phyloP scores from a whole-genome alignment of 2,329 filamentous ascomycete genomes.

The Nemania serpens region DNA sequence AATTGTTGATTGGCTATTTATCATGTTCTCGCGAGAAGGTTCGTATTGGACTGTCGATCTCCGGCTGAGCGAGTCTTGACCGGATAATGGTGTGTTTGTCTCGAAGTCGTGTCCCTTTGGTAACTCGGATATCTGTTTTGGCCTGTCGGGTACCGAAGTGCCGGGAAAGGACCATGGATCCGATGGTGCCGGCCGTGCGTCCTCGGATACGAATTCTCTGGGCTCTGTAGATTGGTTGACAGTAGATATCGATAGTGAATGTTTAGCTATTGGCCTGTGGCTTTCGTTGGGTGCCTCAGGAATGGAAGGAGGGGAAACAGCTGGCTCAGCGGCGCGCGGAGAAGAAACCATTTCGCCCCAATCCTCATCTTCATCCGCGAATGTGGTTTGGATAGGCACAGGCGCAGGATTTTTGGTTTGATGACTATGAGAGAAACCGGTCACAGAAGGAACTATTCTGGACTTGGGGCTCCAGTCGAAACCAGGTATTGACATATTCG shows the following conservation, averaged over 20 bases:
- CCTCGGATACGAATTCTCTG: not conserved
- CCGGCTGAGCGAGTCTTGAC: not conserved
- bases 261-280: not conserved
- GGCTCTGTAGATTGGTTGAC: not conserved
- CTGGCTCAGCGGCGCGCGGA: conserved; percentile 32
- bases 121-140: conserved; percentile 18
- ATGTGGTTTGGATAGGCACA: conserved; percentile 5
- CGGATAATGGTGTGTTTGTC: conserved; percentile 19
- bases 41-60: not conserved
- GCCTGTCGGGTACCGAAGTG: conserved; percentile 33
- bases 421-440: not conserved
- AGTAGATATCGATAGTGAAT: not conserved
- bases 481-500: conserved; percentile 16
- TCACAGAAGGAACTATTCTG: conserved; percentile 10
- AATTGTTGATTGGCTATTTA: not conserved
- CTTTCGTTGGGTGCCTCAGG: not conserved
- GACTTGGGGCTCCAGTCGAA: conserved; percentile 36
- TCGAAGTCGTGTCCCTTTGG: conserved; percentile 18
- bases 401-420: not conserved
- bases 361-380: conserved; percentile 52
- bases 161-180: conserved; percentile 19
- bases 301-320: conserved; percentile 5
- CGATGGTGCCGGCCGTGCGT: not conserved
- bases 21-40: not conserved
- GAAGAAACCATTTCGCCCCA: conserved; percentile 65